Evolutionary conservation across 106 monocot species (phyloP), one percentile per base, ranked within the genome.

Genomic region (Dendrobium chrysotoxum): DNA sequence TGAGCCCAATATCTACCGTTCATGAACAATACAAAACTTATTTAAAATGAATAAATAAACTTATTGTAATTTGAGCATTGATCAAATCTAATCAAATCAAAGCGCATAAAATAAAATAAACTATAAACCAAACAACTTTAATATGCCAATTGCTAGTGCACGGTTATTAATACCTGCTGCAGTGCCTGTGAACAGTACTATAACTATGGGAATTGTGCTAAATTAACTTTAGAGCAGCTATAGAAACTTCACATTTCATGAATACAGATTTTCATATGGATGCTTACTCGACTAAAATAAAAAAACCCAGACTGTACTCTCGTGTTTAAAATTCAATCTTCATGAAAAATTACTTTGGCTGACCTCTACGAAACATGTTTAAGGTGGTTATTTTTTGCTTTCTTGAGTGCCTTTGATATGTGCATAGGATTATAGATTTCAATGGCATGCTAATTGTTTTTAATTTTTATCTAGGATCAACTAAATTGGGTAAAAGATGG

Each of bases 401-500:
- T 75, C 45, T 75, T n/a, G 44, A 75, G 41, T 11, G 28, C 15
- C 5, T 38, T 31, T 38, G 35, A 35, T 71, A 64, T 38, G 15
- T 71, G 31, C 31, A 7, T 71, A 50, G 50, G 31, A 38, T 31
- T 38, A 16, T 71, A 71, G 31, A 38, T 38, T 38, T 71, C 10
- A 18, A 38, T 28, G 16, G 13, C 38, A 28, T 31, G 15, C 71
- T 55, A 31, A 58, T 4, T 54, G 45, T 57, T 84, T 35, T 87
- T 80, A 8, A 30, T 25, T 31, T 78, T 82, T 42, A 50, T 50
- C 50, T 76, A 88, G 92, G 73, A 40, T 31, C 61, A 30, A 70
- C 40, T 66, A 88, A 82, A 80, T 73, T 79, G 79, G 89, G 83
- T 18, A 85, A 87, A 25, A 87, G 86, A 64, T 92, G 92, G 93